Percentiles rank a stretch among this genome's conserved stretches.
phyloP scores from a whole-genome alignment of 768 basidiomycete genomes.

The Grammothele lineata region DNA sequence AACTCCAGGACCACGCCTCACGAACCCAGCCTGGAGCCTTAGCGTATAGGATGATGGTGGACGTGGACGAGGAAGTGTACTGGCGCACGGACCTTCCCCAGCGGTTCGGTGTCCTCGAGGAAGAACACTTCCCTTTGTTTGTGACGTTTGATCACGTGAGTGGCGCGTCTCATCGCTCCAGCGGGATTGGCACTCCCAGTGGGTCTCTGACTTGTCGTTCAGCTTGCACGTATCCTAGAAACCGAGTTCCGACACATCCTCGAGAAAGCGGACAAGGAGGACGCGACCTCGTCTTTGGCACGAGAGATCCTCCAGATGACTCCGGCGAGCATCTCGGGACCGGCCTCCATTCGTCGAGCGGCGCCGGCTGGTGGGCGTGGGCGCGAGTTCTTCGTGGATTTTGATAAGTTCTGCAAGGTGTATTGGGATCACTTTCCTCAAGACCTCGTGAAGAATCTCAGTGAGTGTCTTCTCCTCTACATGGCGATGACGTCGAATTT shows the following conservation, averaged over 20 bases:
- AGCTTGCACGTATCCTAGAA: too few species aligned
- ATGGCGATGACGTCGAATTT: slow-evolving; percentile 61
- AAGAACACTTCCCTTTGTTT: slow-evolving; percentile 67
- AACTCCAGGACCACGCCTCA: slow-evolving; percentile 28
- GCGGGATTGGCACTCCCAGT: too few species aligned
- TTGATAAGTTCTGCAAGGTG: slow-evolving; percentile 38
- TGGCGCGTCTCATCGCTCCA: neutral
- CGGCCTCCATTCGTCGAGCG: too few species aligned
- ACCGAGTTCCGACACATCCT: too few species aligned
- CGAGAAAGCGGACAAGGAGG: too few species aligned
- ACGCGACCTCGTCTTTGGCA: too few species aligned
- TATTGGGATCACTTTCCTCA: slow-evolving; percentile 64
- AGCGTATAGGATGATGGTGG: slow-evolving; percentile 18
- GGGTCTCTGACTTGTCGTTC: too few species aligned
- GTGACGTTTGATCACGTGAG: slow-evolving; percentile 60
- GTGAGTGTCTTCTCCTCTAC: slow-evolving; percentile 29
- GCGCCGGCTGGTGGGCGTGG: too few species aligned
- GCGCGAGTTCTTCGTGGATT: slow-evolving; percentile 34
- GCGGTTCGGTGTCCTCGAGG: slow-evolving; percentile 51
- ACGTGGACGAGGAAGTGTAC: slow-evolving; percentile 39
- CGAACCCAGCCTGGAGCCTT: slow-evolving; percentile 17
- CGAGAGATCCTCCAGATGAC: too few species aligned
- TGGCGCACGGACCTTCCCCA: slow-evolving; percentile 43
- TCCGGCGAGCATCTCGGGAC: too few species aligned
- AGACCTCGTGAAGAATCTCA: slow-evolving; percentile 44